Evolutionary conservation across 306 rosid species (phyloP), one percentile per base, ranked within the genome.

Genomic region (Lupinus albus): DNA sequence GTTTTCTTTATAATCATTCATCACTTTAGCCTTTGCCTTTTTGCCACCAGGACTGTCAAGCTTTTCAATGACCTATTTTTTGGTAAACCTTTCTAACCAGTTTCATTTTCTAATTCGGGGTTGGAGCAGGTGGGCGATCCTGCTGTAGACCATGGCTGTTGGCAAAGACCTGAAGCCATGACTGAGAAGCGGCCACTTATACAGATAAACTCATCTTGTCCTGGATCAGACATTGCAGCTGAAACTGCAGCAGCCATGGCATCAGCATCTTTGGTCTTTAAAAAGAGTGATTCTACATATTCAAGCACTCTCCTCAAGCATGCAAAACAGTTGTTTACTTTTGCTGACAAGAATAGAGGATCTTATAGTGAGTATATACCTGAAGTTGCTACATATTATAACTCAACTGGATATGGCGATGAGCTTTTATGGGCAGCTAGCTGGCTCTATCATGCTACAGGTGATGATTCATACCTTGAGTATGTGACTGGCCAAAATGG

Each of bases 241-340:
- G 97, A 93, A 82, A 86, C 94, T 33, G 97, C 99, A 39, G 97
- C 97, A 13, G 99, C 99, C 53, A 80, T 94, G 97, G 97, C 99
- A 51, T 79, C 99, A 8, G 99, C 99, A n/a, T 94, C 97, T 57
- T 83, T 94, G 84, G 99, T 94, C 71, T 94, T 83, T 61, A 88
- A 85, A 85, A 76, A 80, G 67, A 55, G 62, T 0, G 33, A 88
- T 64, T 49, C 92, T 25, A 16, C 80, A 57, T 88, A 94, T 81
- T 88, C 99, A 50, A 70, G 64, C 77, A 78, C 48, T 12, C 99
- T 94, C 73, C 96, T 94, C 57, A 76, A 62, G 82, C 99, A 94
- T 76, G 92, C 99, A 17, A 81, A 86, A 71, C 81, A 90, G 69
- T 70, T 94, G 77, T 94, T 94, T 76, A 74, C 73, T 64, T 94